A percentile compares a stretch with the other conserved stretches of the same genome.
Conservation (phyloP, 2,329 filamentous ascomycete species). For the Hypomyces rosellus region DNA sequence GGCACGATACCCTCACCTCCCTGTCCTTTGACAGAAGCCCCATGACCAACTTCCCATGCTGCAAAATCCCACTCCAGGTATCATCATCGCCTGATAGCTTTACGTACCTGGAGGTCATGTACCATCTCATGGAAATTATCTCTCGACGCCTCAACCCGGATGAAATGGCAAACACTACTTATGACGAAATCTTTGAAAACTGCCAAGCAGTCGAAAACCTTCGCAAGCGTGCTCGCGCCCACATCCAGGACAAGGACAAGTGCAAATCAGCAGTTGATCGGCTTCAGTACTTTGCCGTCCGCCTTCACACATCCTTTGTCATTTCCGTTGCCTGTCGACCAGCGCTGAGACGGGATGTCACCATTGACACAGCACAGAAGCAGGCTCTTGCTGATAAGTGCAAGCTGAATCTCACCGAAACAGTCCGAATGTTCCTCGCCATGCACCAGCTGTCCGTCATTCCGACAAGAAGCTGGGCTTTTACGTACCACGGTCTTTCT, state of each 20-base stretch:
- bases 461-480: conserved; percentile 61
- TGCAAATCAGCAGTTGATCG: conserved; percentile 59
- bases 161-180: conserved; percentile 41
- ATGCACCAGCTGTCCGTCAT: conserved; percentile 64
- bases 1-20: conserved; percentile 61
- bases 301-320: conserved; percentile 60
- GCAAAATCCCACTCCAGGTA: conserved; percentile 44
- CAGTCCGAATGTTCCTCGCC: conserved; percentile 61
- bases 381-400: conserved; percentile 50
- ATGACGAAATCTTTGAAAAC: conserved; percentile 51
- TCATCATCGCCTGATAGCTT: conserved; percentile 40
- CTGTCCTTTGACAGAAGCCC: conserved; percentile 61
- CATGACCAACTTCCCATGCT: conserved; percentile 55
- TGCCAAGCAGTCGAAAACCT: conserved; percentile 50
- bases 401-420: conserved; percentile 57
- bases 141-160: conserved; percentile 52
- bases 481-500: conserved; percentile 61
- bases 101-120: conserved; percentile 59
- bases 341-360: conserved; percentile 50
- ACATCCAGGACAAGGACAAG: conserved; percentile 53
- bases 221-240: conserved; percentile 41
- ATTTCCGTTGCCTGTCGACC: conserved; percentile 60
- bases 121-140: conserved; percentile 56
- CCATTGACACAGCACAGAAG: conserved; percentile 47
- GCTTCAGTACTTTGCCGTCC: conserved; percentile 57